phyloP scores from a whole-genome alignment of 176 grass and related monocot species.

The Triticum turgidum region DNA sequence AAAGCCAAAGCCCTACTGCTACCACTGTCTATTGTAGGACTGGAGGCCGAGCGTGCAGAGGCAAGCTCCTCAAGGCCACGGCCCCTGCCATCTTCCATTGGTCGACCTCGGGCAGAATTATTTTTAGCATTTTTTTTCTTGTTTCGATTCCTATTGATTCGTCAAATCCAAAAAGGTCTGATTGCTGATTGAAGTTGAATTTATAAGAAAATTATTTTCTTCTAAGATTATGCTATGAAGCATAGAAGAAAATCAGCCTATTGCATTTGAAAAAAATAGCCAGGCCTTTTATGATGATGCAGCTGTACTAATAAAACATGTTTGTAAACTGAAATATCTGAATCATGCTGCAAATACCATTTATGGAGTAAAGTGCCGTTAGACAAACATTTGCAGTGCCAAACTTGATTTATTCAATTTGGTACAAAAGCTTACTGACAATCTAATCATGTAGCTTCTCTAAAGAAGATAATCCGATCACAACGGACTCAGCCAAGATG shows the following conservation, averaged over 20 bases:
- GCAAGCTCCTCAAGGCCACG: too few relatives aligned
- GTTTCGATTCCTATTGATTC: too few relatives aligned
- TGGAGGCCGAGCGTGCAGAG: neutral
- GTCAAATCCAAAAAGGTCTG: too few relatives aligned
- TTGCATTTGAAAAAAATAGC: too few relatives aligned
- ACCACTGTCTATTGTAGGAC: neutral
- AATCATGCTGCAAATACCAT: neutral
- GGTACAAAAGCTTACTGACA: neutral
- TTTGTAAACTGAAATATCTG: conserved; percentile 13
- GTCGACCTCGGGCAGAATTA: too few relatives aligned
- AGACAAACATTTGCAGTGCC: neutral
- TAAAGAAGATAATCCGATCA: neutral
- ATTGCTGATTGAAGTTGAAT: too few relatives aligned
- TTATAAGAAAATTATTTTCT: too few relatives aligned
- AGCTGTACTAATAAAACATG: neutral
- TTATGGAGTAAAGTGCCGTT: neutral
- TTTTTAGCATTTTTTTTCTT: too few relatives aligned
- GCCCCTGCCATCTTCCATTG: too few relatives aligned
- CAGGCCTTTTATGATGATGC: neutral
- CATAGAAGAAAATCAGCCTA: too few relatives aligned
- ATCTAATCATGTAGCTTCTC: neutral
- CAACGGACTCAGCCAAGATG: neutral
- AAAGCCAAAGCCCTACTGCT: neutral
- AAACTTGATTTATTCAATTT: neutral
- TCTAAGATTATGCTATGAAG: too few relatives aligned